Evolutionary conservation across 2,329 filamentous ascomycete genomes (phyloP).

Genomic region (Pestalotiopsis sp.): DNA sequence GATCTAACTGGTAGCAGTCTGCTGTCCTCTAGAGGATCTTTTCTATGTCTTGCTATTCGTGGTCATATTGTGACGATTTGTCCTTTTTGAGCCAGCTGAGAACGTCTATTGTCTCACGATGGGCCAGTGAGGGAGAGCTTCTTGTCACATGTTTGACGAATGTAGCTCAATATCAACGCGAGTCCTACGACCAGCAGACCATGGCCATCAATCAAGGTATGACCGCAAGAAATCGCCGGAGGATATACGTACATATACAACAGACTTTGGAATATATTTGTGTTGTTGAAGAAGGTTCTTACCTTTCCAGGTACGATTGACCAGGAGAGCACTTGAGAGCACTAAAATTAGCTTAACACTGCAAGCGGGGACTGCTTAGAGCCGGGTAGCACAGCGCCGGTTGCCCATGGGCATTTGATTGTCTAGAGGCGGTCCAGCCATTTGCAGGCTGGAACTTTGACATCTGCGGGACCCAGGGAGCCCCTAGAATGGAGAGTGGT

Average conservation of each 20-base stretch:
- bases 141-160: background rate
- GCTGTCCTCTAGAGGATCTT: background rate
- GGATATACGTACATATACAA: too few relatives aligned
- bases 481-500: background rate
- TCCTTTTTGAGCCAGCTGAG: background rate
- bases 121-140: background rate
- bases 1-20: background rate
- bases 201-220: too few relatives aligned
- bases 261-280: background rate
- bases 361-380: background rate
- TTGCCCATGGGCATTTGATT: background rate
- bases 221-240: too few relatives aligned
- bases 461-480: background rate
- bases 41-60: background rate
- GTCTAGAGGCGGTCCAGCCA: background rate
- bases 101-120: background rate
- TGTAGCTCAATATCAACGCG: background rate
- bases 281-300: background rate
- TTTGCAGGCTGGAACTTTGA: background rate
- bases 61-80: background rate
- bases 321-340: background rate
- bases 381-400: background rate
- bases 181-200: too few relatives aligned
- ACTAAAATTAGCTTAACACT: background rate
- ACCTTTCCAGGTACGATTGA: background rate